Evolutionary conservation across 176 grass and related monocot genomes (phyloP).

Genomic region (Raddia distichophylla): DNA sequence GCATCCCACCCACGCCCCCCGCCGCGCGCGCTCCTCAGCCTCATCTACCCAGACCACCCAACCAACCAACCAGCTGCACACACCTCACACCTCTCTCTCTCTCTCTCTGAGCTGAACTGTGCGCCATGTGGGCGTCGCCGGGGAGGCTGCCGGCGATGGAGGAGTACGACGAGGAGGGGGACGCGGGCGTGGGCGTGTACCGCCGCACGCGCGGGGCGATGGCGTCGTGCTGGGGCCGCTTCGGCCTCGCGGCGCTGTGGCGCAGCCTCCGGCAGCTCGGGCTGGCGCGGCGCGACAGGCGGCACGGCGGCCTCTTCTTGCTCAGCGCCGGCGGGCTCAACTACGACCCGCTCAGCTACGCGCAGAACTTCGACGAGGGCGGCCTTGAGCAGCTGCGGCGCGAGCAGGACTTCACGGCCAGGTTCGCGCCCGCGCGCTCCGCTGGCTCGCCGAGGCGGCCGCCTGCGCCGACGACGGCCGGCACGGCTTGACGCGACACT

Average conservation of each 20-base stretch:
- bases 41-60: slow-evolving; percentile 14
- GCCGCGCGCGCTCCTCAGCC: slow-evolving; percentile 9
- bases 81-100: not conserved
- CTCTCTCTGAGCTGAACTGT: not conserved
- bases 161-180: slow-evolving; percentile 30
- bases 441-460: not conserved
- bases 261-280: slow-evolving; percentile 49
- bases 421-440: slow-evolving; percentile 58
- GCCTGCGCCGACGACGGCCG: not conserved
- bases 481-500: not conserved
- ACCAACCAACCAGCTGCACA: slow-evolving; percentile 20
- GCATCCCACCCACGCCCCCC: slow-evolving; percentile 33
- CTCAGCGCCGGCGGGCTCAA: slow-evolving; percentile 58
- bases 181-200: slow-evolving; percentile 26
- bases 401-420: slow-evolving; percentile 56
- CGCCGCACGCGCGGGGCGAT: slow-evolving; percentile 3
- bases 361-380: slow-evolving; percentile 72
- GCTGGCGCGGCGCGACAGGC: slow-evolving; percentile 35
- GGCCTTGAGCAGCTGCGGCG: slow-evolving; percentile 37
- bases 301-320: slow-evolving; percentile 51
- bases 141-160: slow-evolving; percentile 48
- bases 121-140: slow-evolving; percentile 57
- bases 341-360: slow-evolving; percentile 84
- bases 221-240: slow-evolving; percentile 69
- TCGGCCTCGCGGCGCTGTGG: slow-evolving; percentile 56